Evolutionary conservation across 208 protist genomes (phyloP), one percentile per base, ranked within the genome.

Genomic region (Trypanosoma melophagium): DNA sequence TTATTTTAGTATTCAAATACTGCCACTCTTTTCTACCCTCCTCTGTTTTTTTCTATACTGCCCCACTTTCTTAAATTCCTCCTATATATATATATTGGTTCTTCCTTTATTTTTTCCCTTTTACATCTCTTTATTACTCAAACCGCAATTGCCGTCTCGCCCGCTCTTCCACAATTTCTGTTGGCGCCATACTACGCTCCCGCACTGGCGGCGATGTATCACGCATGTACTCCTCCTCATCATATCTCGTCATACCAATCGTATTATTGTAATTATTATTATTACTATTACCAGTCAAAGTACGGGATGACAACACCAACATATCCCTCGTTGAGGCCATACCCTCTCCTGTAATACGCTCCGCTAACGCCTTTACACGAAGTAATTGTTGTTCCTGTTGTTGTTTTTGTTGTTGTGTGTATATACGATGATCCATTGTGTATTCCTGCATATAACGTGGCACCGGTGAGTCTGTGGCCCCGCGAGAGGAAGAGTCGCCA

Each of bases 181-280:
- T 69, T 0, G 78, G 78, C 17, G 78, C 74, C 78, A 87, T 68
- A 66, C 78, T 84, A 19, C 82, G 67, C 47, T 87, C 82, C 40
- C 78, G 74, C 62, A 82, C 5, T 12, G 82, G 82, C 45, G 78
- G 82, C 17, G 78, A 87, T 21, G 74, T 61, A 31, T 77, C 81
- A 7, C 74, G 68, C 35, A 64, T 41, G 28, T 50, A 42, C 21
- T 42, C 52, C 12, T 16, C 25, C 16, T 55, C 31, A 13, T 45
- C 40, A 28, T 47, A 49, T 44, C 49, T 61, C 53, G 41, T 28
- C 45, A 25, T 35, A 13, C 42, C 22, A 50, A 40, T 42, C n/a
- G n/a, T n/a, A n/a, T n/a, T n/a, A n/a, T n/a, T n/a, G n/a, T n/a
- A n/a, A n/a, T n/a, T n/a, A n/a, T n/a, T n/a, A n/a, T n/a, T n/a